These are phyloP conservation scores for Oryza australiensis DNA, from an alignment of 176 grass and related monocot genomes.

Conservation along the genomic window DNA sequence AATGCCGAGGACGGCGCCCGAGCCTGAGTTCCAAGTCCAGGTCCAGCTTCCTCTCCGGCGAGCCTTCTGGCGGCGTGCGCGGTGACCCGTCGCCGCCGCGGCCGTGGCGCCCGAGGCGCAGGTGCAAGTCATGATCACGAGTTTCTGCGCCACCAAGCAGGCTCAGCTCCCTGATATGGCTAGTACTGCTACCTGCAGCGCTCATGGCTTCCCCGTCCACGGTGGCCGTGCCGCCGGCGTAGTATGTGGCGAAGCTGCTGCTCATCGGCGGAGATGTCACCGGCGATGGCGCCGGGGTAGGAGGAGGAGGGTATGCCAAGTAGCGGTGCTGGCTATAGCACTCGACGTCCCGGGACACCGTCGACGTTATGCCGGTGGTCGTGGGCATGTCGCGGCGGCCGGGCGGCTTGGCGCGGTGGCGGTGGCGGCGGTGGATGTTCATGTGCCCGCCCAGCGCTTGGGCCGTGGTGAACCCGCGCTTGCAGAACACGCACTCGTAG, in stretches of 20 bases:
- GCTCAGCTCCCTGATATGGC: not conserved
- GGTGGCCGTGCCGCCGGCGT: not conserved
- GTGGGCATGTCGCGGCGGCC: not conserved
- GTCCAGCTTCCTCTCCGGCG: slow-evolving; percentile 31
- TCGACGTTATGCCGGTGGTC: not conserved
- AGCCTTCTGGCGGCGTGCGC: not conserved
- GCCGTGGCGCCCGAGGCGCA: slow-evolving; percentile 23
- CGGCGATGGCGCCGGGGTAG: not conserved
- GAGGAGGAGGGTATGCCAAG: not conserved
- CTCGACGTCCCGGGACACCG: not conserved
- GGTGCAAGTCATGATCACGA: not conserved
- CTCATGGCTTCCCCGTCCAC: not conserved
- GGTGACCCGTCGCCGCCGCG: not conserved
- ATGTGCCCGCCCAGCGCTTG: slow-evolving; percentile 29
- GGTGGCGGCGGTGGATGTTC: slow-evolving; percentile 39
- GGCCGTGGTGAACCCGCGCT: too few relatives aligned
- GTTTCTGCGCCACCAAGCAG: not conserved
- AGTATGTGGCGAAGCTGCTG: slow-evolving; percentile 15
- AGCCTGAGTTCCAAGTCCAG: slow-evolving; percentile 48
- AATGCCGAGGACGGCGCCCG: slow-evolving; percentile 33
- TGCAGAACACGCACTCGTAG: too few relatives aligned
- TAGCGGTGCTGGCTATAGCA: not conserved
- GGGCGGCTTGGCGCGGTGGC: not conserved
- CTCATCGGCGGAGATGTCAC: not conserved
- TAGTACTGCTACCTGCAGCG: not conserved